Conservation (phyloP, 2,329 filamentous ascomycete species). For the Verticillium klebahnii region DNA sequence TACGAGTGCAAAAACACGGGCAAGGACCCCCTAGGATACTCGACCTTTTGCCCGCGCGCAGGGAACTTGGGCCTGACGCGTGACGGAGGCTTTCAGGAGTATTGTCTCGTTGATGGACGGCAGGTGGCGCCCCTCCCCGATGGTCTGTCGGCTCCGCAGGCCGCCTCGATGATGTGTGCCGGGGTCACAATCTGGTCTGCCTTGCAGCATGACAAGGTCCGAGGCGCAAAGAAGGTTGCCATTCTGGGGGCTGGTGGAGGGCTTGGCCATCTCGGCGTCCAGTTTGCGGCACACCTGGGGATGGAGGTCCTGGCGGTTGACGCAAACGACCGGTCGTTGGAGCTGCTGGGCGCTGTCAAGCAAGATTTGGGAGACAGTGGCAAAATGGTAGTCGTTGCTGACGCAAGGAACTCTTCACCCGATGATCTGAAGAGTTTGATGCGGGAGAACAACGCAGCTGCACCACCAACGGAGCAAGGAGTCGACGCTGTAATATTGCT, state of each 20-base stretch:
- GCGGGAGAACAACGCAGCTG: background rate
- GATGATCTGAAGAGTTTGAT: background rate
- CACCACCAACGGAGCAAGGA: background rate
- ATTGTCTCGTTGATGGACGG: slow-evolving; percentile 34
- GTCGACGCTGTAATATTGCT: background rate
- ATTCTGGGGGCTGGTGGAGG: slow-evolving; percentile 9
- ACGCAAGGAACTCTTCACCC: background rate
- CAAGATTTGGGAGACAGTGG: background rate
- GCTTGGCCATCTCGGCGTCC: slow-evolving; percentile 8
- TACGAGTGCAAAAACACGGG: slow-evolving; percentile 29
- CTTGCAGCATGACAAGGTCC: background rate
- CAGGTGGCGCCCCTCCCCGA: slow-evolving; percentile 26
- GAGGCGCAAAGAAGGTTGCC: background rate
- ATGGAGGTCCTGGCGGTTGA: slow-evolving; percentile 5
- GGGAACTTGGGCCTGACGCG: slow-evolving; percentile 17
- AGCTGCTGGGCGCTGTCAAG: background rate
- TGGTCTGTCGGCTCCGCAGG: slow-evolving; percentile 15
- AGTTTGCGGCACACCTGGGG: slow-evolving; percentile 7
- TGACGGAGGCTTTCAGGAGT: slow-evolving; percentile 35
- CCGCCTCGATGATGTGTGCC: slow-evolving; percentile 12
- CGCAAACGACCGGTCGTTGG: slow-evolving; percentile 11
- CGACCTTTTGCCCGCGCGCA: slow-evolving; percentile 27
- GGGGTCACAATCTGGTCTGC: slow-evolving; percentile 9
- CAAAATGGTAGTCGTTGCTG: background rate
- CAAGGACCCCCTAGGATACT: slow-evolving; percentile 31